Conservation (phyloP, 73 alveolate species). For the Urostyla sp. region DNA sequence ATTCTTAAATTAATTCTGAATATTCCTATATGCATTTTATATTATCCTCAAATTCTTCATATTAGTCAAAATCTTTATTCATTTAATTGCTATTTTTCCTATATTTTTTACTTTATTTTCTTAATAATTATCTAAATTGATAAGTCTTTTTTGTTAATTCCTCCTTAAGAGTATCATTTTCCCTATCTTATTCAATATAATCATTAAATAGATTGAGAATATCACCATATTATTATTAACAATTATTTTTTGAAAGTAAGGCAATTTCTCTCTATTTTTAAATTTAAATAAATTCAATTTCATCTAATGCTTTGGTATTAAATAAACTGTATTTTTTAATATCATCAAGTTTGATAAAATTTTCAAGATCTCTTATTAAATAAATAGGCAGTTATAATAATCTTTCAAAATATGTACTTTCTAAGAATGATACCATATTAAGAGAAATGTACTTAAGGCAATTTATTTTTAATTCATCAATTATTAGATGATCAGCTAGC, state of each 20-base stretch:
- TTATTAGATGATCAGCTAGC: slow-evolving; percentile 41
- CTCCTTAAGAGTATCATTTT: slow-evolving; percentile 12
- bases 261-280: neutral
- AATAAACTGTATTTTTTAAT: neutral
- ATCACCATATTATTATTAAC: neutral
- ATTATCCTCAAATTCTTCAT: neutral
- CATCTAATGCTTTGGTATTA: slow-evolving; percentile 21
- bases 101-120: slow-evolving; percentile 22
- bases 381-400: slow-evolving; percentile 32
- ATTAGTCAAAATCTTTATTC: neutral
- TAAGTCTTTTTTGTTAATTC: slow-evolving; percentile 1
- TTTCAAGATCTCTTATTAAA: slow-evolving; percentile 47
- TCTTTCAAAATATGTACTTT: slow-evolving; percentile 28
- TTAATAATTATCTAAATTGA: neutral
- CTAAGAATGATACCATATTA: slow-evolving; percentile 54
- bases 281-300: neutral
- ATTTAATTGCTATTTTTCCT: slow-evolving; percentile 9
- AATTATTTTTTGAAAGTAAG: neutral
- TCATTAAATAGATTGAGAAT: slow-evolving; percentile 1
- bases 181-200: neutral
- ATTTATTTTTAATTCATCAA: slow-evolving; percentile 53
- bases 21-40: neutral
- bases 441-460: slow-evolving; percentile 57
- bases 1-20: neutral
- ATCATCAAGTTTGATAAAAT: slow-evolving; percentile 35